A percentile compares a stretch with the other conserved stretches of the same genome.
Conservation (phyloP, 2,329 filamentous ascomycete genomes). For the Cytospora mali region DNA sequence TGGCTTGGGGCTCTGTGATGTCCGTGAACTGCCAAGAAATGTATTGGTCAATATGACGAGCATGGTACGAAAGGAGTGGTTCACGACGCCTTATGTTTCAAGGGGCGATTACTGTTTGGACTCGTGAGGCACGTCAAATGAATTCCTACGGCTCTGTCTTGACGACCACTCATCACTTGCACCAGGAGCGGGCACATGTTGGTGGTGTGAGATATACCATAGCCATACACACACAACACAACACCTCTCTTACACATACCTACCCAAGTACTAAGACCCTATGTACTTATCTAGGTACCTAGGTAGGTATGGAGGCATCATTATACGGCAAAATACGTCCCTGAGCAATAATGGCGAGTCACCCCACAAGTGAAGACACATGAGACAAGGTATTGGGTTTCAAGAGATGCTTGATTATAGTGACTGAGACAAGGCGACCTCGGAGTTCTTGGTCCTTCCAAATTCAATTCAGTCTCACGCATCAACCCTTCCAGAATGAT, state of each 20-base stretch:
- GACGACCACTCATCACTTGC: constrained; percentile 40
- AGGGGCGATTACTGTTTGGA: background rate
- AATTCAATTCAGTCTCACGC: background rate
- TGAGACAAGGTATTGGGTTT: background rate
- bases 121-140: background rate
- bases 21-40: background rate
- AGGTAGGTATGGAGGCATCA: too few relatives aligned
- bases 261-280: too few relatives aligned
- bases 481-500: background rate
- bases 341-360: too few relatives aligned
- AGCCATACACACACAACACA: too few relatives aligned
- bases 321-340: too few relatives aligned
- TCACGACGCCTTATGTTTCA: background rate
- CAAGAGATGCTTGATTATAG: background rate
- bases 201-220: background rate
- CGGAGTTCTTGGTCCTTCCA: background rate
- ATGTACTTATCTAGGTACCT: too few relatives aligned
- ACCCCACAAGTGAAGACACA: background rate
- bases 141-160: constrained; percentile 40
- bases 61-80: background rate
- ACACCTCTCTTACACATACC: too few relatives aligned
- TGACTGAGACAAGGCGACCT: background rate
- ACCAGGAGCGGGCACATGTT: background rate
- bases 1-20: background rate
- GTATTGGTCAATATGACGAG: background rate